Percentiles rank a stretch among this genome's conserved stretches.
These are phyloP conservation scores for Aspergillus novoparasiticus DNA, from an alignment of 2,329 filamentous ascomycete species.

Conservation along the genomic window DNA sequence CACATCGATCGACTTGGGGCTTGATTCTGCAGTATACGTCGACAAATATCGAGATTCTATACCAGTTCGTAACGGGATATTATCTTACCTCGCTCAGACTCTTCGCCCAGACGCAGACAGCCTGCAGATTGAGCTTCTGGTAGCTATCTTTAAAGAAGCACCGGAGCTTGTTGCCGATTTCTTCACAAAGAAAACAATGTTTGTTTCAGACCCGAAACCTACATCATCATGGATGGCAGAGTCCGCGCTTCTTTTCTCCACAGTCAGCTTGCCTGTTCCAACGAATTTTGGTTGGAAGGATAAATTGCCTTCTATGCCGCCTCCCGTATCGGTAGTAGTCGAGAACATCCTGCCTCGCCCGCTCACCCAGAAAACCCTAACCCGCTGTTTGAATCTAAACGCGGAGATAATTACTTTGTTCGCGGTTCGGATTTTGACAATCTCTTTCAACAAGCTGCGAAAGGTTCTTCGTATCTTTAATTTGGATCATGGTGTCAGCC, in stretches of 20 bases:
- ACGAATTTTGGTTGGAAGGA: constrained; percentile 68
- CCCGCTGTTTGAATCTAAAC: constrained; percentile 75
- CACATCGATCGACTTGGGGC: constrained; percentile 60
- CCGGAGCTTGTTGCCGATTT: constrained; percentile 89
- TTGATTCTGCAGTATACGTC: constrained; percentile 71
- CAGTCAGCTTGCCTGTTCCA: constrained; percentile 74
- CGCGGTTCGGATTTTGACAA: constrained; percentile 74
- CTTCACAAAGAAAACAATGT: constrained; percentile 76
- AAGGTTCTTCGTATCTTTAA: constrained; percentile 64
- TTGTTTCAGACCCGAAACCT: constrained; percentile 87
- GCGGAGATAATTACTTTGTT: constrained; percentile 83
- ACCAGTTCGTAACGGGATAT: constrained; percentile 74
- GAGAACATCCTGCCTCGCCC: constrained; percentile 86
- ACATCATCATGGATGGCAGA: constrained; percentile 95
- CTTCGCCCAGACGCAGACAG: constrained; percentile 81
- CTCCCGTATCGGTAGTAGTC: constrained; percentile 75
- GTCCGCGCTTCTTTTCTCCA: constrained; percentile 82
- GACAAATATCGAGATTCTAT: constrained; percentile 67
- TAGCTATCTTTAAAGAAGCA: constrained; percentile 76
- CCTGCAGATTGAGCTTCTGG: constrained; percentile 77
- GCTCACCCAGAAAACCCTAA: constrained; percentile 76
- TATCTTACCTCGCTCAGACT: constrained; percentile 76
- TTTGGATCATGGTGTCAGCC: constrained; percentile 47
- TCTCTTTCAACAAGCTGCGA: constrained; percentile 77
- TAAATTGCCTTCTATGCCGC: constrained; percentile 67